Conservation (phyloP, 2,329 filamentous ascomycete genomes). For the Zasmidium angulare region DNA sequence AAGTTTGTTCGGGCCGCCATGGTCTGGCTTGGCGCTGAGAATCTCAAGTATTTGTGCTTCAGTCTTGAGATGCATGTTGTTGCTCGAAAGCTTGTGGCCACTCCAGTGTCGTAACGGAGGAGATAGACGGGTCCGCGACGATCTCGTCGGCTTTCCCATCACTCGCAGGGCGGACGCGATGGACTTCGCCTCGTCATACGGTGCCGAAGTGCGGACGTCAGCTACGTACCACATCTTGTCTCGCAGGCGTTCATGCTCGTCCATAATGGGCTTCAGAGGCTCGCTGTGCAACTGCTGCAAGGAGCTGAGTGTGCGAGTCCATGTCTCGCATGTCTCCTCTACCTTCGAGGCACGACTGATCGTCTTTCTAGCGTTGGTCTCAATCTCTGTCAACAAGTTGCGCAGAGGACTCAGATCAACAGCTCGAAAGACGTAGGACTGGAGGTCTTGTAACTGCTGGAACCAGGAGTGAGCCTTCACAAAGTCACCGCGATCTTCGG, state of each 20-base stretch:
- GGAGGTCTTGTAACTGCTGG: constrained; percentile 20
- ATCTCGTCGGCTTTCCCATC: constrained; percentile 66
- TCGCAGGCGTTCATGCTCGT: constrained; percentile 42
- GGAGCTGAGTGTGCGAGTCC: constrained; percentile 11
- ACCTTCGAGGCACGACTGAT: constrained; percentile 8
- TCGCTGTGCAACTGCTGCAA: constrained; percentile 6
- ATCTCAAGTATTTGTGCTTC: constrained; percentile 86
- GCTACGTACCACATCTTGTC: constrained; percentile 99
- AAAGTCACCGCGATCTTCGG: constrained; percentile 77
- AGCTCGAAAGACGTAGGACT: constrained; percentile 6
- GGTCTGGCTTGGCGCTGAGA: constrained; percentile 75
- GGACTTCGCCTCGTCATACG: constrained; percentile 83
- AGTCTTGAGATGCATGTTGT: constrained; percentile 70
- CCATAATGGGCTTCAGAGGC: constrained; percentile 9
- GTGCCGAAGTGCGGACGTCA: constrained; percentile 84
- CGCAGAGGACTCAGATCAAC: constrained; percentile 5
- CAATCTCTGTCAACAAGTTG: constrained; percentile 11
- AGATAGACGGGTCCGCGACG: constrained; percentile 40
- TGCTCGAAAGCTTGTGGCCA: constrained; percentile 47
- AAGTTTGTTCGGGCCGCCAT: constrained; percentile 90
- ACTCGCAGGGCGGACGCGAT: constrained; percentile 85
- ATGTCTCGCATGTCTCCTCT: constrained; percentile 13
- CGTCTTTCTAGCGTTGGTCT: constrained; percentile 10
- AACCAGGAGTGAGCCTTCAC: constrained; percentile 72
- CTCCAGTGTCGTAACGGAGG: constrained; percentile 42